These are phyloP conservation scores for Ganoderma sinense DNA, from an alignment of 1,284 basidiomycete genomes.

Conservation along the genomic window DNA sequence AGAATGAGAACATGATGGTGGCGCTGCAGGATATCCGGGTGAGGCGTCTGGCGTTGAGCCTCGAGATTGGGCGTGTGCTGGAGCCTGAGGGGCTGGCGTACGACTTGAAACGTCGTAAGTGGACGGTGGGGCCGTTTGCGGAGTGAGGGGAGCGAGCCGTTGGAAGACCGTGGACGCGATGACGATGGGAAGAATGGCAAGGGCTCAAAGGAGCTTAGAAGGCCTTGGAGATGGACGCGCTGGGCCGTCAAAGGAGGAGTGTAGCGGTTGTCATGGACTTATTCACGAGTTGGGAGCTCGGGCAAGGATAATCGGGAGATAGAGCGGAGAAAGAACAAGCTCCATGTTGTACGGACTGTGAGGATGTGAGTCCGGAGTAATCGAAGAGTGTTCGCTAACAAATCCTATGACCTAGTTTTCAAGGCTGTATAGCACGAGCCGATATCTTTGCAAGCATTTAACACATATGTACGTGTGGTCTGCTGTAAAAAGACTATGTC, in stretches of 20 bases:
- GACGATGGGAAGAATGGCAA: not conserved
- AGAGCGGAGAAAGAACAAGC: not conserved
- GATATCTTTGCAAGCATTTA: not conserved
- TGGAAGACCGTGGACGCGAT: not conserved
- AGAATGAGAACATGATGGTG: not conserved
- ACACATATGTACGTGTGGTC: not conserved
- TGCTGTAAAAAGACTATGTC: not conserved
- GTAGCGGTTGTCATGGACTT: not conserved
- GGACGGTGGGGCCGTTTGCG: not conserved
- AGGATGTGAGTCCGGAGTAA: not conserved
- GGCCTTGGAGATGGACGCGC: not conserved
- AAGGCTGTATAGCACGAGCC: not conserved
- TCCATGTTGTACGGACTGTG: not conserved
- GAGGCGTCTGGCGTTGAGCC: not conserved
- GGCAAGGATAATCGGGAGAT: not conserved
- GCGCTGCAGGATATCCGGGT: not conserved
- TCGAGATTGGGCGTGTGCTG: not conserved
- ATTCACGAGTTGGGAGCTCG: not conserved
- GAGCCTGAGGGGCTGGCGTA: not conserved
- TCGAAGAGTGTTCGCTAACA: not conserved
- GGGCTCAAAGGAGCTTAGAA: no score
- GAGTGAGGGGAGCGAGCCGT: not conserved
- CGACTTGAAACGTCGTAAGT: not conserved
- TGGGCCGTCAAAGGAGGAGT: not conserved
- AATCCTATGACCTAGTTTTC: not conserved